These are phyloP conservation scores for Aspergillus eucalypticola DNA, from an alignment of 2,329 filamentous ascomycete genomes.

Conservation along the genomic window DNA sequence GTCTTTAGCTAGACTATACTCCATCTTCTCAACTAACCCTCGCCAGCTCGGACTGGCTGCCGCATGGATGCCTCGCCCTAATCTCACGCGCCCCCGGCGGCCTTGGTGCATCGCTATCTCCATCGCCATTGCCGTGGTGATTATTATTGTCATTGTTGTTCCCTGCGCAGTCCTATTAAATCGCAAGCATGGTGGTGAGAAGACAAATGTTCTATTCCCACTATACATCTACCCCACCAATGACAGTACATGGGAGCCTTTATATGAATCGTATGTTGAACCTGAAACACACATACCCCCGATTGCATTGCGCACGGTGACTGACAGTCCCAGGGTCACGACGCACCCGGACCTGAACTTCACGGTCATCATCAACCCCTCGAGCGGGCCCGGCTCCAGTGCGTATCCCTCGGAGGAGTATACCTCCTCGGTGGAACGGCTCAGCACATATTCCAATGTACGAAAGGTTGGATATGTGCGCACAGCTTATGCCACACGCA, in stretches of 20 bases:
- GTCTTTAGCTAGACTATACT: neutral
- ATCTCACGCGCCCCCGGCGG: conserved; percentile 10
- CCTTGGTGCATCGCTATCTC: conserved; percentile 16
- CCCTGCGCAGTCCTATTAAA: conserved; percentile 17
- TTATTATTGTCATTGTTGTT: conserved; percentile 20
- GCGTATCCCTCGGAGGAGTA: conserved; percentile 37
- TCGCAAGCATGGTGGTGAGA: conserved; percentile 5
- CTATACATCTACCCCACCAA: conserved; percentile 29
- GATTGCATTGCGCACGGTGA: neutral
- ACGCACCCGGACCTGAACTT: conserved; percentile 28
- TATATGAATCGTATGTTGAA: conserved; percentile 23
- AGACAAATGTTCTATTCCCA: conserved; percentile 23
- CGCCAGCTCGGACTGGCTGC: conserved; percentile 4
- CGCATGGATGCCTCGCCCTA: conserved; percentile 7
- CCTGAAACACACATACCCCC: no score
- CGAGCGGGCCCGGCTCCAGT: conserved; percentile 35
- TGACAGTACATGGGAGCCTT: conserved; percentile 23
- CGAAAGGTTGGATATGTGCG: conserved; percentile 46
- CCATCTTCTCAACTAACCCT: neutral
- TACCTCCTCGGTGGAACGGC: conserved; percentile 34
- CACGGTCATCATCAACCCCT: conserved; percentile 34
- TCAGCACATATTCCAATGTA: conserved; percentile 43
- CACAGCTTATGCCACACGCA: conserved; percentile 35
- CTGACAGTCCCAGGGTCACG: conserved; percentile 13
- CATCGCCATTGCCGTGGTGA: conserved; percentile 10